Base-by-base conservation (phyloP, 2,329 filamentous ascomycete species). In the Diaporthe capsici region DNA sequence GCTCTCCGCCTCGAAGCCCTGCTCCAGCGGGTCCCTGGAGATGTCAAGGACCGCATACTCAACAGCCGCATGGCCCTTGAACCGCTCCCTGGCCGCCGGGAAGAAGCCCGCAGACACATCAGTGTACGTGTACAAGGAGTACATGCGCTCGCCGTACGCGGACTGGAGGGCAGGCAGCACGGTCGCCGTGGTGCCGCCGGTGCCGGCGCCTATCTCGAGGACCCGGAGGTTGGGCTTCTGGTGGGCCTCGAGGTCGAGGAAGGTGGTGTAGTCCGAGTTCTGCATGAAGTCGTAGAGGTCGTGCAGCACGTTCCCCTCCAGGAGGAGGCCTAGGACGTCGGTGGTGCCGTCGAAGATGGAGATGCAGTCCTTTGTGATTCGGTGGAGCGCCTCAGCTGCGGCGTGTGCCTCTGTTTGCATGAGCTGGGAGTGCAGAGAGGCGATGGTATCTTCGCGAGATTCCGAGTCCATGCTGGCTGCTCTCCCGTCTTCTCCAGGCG, bases 151-250 rank as follows among this genome's bases (percentile, higher is more conserved):
- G 22, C 68, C 68, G 17, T n/a, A 57, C 4, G 22, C 49, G 7
- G 49, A 57, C 20, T 39, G 31, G 7, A 78, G 72, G 47, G 76
- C 73, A 7, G 60, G 73, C 12, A 84, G 28, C 51, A 81, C 63
- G 0, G 76, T 67, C 4, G 73, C 65, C 0, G 84, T 84, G 6
- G 82, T 79, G 3, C 80, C 80, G 4, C 83, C 83, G 0, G 81
- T 85, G 3, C 83, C 84, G 9, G 80, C 82, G 7, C 84, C 84
- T 28, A 86, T 81, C 76, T 86, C 84, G 4, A 86, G 81, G 49
- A 85, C 80, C 4, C 78, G 78, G 68, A 85, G 76, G 25, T 77
- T 77, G 1, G 83, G 81, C n/a, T 81, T 81, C 63, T 81, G 81
- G 76, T 84, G 79, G 6, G 77, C 78, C 3, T 79, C 55, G 2